Conservation (phyloP, 345 rosid species). For the Viola odorata region DNA sequence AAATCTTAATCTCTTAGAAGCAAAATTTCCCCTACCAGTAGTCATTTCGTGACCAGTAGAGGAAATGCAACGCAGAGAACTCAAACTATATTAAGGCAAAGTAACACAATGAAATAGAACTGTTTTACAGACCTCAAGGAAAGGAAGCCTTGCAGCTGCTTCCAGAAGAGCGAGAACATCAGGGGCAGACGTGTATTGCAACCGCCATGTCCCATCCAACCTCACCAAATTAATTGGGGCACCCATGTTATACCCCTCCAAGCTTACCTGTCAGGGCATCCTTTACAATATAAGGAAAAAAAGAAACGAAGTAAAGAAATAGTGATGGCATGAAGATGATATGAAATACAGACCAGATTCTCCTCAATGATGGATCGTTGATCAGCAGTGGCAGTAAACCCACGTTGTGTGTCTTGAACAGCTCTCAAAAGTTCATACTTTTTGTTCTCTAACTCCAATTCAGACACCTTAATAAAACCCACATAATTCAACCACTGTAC, state of each 20-base stretch:
- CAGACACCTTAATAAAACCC: conserved; percentile 38
- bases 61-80: too few relatives aligned
- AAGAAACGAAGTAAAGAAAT: background rate
- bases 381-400: conserved; percentile 52
- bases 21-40: too few relatives aligned
- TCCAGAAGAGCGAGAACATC: conserved; percentile 83
- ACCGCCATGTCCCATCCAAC: conserved; percentile 95
- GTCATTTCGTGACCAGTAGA: too few relatives aligned
- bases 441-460: conserved; percentile 54
- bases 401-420: conserved; percentile 68
- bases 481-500: conserved; percentile 3
- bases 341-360: conserved; percentile 51
- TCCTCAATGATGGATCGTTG: conserved; percentile 78
- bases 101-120: background rate
- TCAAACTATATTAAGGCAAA: too few relatives aligned
- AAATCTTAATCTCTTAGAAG: too few relatives aligned
- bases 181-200: conserved; percentile 87
- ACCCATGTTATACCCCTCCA: conserved; percentile 66
- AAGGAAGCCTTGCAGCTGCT: conserved; percentile 79
- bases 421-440: conserved; percentile 65
- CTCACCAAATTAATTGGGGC: conserved; percentile 51
- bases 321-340: background rate
- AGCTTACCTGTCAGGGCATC: conserved; percentile 44
- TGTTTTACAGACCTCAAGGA: conserved; percentile 51
- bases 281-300: background rate